Evolutionary conservation across 2,329 filamentous ascomycete species (phyloP).

Genomic region (Monosporascus ibericus): DNA sequence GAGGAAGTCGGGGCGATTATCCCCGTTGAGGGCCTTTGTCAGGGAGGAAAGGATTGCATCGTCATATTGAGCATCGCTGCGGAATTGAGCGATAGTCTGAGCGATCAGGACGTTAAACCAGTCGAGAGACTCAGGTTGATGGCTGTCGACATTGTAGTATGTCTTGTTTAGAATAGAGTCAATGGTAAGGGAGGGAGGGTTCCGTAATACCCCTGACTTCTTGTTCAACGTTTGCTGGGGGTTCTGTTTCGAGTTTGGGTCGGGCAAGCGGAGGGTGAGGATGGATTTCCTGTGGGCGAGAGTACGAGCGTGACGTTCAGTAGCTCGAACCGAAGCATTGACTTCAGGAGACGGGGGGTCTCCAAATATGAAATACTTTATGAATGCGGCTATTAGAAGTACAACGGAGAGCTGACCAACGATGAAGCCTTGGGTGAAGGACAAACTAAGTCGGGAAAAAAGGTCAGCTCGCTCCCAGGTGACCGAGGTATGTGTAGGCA

Average conservation of each 20-base stretch:
- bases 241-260: slow-evolving; percentile 23
- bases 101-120: slow-evolving; percentile 99
- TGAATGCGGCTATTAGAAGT: slow-evolving; percentile 85
- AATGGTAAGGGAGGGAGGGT: slow-evolving; percentile 74
- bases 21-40: slow-evolving; percentile 81
- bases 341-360: slow-evolving; percentile 81
- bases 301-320: slow-evolving; percentile 66
- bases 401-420: slow-evolving; percentile 91
- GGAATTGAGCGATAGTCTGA: slow-evolving; percentile 92
- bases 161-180: slow-evolving; percentile 92
- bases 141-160: slow-evolving; percentile 92
- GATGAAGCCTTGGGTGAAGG: slow-evolving; percentile 90
- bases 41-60: slow-evolving; percentile 83
- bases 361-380: slow-evolving; percentile 99
- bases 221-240: slow-evolving; percentile 45
- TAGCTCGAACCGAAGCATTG: slow-evolving; percentile 68
- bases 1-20: slow-evolving; percentile 79
- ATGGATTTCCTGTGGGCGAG: slow-evolving; percentile 71
- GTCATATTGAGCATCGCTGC: slow-evolving; percentile 86
- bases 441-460: slow-evolving; percentile 49
- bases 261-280: slow-evolving; percentile 51
- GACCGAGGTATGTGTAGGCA: no score
- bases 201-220: slow-evolving; percentile 67
- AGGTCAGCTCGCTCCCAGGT: slow-evolving; percentile 10
- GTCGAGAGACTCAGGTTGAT: slow-evolving; percentile 93